Evolutionary conservation across 2,329 filamentous ascomycete genomes (phyloP), one percentile per base, ranked within the genome.

Genomic region (Botrytis medusae): DNA sequence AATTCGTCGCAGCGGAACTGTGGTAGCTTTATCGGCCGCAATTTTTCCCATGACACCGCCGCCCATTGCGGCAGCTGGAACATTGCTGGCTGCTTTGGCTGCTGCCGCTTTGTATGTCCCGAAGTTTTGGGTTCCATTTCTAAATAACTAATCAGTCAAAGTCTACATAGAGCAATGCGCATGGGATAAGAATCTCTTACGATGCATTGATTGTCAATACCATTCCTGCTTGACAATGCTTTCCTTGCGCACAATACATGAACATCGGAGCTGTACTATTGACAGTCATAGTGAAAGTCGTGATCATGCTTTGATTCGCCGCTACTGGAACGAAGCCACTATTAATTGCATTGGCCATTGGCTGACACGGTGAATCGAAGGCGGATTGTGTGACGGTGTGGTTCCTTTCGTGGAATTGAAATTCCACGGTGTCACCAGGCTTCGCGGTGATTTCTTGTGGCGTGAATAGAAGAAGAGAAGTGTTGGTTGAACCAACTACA

Each of bases 381-480:
- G 86, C 89, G 64, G 92, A 93, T 84, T 94, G 92, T 25, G 90
- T 92, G 74, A 94, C 89, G 71, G 92, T 94, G 87, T 95, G 93
- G 85, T 95, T 95, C 77, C 86, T 86, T 18, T 84, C 85, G 75
- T 85, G 84, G 84, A 91, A 92, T 81, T 91, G 88, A 85, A 91
- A 91, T 83, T 91, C 88, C 20, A 92, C 85, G 83, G 89, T 87
- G 77, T 87, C 85, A 75, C 93, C 92, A 2, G 85, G 83, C 29
- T 83, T 80, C 51, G 90, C 92, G 76, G 84, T 85, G 80, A 95
- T 81, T 79, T 87, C 90, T 77, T 91, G 85, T 54, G 93, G 93
- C 75, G 84, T 88, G 85, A 90, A 95, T 74, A 84, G 86, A 73
- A 92, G 46, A 3, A 63, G 29, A 79, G 83, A 81, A 84, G 77